Percentiles rank a stretch among this genome's conserved stretches.
phyloP scores from a whole-genome alignment of 768 basidiomycete genomes.

The Suillus sp. region DNA sequence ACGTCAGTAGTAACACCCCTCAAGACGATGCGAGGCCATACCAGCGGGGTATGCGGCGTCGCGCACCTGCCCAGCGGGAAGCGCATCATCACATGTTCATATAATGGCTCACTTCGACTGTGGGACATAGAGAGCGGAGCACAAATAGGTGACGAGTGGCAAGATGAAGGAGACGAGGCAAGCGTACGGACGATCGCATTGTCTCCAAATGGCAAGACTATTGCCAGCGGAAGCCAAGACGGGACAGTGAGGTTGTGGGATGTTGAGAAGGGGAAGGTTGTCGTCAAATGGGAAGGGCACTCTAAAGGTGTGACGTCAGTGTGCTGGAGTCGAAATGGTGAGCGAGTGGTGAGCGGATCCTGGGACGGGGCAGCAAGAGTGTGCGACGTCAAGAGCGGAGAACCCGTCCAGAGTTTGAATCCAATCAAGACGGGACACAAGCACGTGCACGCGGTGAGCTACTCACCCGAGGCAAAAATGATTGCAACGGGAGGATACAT shows the following conservation, averaged over 20 bases:
- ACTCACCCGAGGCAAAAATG: neutral
- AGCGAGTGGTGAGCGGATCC: constrained; percentile 14
- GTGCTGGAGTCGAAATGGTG: constrained; percentile 12
- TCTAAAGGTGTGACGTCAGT: neutral
- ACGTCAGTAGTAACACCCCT: neutral
- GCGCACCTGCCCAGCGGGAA: neutral
- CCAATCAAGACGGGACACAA: neutral
- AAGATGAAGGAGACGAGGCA: constrained; percentile 12
- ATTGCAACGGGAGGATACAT: neutral
- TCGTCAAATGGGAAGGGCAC: neutral
- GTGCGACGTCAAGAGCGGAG: neutral
- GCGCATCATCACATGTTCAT: constrained; percentile 12
- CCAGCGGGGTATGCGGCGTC: too few species aligned
- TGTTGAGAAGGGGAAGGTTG: neutral
- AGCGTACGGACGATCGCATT: neutral
- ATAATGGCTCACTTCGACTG: constrained; percentile 14
- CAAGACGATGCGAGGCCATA: constrained; percentile 1
- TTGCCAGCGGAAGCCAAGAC: neutral
- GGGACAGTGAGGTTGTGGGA: neutral
- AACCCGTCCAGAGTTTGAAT: neutral
- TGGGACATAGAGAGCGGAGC: constrained; percentile 32
- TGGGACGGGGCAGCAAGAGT: constrained; percentile 15
- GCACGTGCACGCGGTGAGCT: neutral
- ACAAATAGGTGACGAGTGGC: constrained; percentile 3
- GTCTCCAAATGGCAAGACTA: neutral